Base-by-base conservation (phyloP, 805 yeast species). In the Saccharomycopsis fibuligera region DNA sequence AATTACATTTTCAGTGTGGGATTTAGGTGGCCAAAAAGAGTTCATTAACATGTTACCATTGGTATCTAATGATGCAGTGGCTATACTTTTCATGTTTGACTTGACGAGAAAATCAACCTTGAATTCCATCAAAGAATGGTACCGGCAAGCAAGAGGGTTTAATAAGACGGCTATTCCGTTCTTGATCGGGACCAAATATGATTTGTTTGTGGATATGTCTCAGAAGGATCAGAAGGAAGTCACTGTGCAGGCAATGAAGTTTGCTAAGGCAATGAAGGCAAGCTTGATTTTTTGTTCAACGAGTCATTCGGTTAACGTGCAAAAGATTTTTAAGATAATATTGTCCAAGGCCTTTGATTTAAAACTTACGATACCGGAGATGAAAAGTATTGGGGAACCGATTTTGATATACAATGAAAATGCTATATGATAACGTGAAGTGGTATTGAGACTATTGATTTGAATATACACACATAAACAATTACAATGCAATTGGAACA, bases 41-140 rank as follows among this genome's bases (percentile, higher is more conserved):
- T 91, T 88, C 66, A 86, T 89, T 47, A 91, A 91, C 63, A 91
- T 91, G 99, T 70, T 93, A 35, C 96, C 97, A 21, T 70, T 91
- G 49, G 96, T 91, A 12, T 83, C 95, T 14, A 81, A 84, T 55
- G 97, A 90, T 54, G 93, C 98, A 0, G 93, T 89, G 12, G 96
- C 96, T 1, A 79, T 91, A 23, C 70, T 91, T 38, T 89, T 90
- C 59, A 80, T 86, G 82, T 91, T 85, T 70, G 98, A 91, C 65
- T 68, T 91, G 50, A 86, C 96, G 1, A 73, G 96, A 41, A 86
- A 85, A 54, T 78, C 89, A 24, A 87, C 96, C 0, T 71, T 91
- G 46, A 85, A 84, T 60, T 83, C 90, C n/a, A 75, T 91, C 47
- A 86, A 87, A 61, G 96, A 89, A 59, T 91, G 98, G 99, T 91